These are phyloP conservation scores for Penicillium mononematosum DNA, from an alignment of 495 filamentous ascomycete species.

Conservation along the genomic window DNA sequence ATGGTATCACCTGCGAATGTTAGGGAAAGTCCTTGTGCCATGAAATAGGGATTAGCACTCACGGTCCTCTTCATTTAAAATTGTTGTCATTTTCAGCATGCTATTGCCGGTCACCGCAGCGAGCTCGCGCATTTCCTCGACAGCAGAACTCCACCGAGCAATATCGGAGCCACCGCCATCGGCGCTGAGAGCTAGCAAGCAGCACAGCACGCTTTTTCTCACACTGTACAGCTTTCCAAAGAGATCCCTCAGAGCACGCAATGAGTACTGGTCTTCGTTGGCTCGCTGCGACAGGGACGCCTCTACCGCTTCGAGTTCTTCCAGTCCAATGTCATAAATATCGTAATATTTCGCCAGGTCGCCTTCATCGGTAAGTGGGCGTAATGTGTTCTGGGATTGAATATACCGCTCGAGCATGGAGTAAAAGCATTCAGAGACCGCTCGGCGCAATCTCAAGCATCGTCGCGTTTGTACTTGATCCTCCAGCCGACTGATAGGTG, in stretches of 20 bases:
- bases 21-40: constrained; percentile 23
- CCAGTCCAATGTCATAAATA: constrained; percentile 82
- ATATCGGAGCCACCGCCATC: constrained; percentile 80
- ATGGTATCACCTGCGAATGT: constrained; percentile 45
- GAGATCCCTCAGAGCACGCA: constrained; percentile 74
- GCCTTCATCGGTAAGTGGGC: constrained; percentile 68
- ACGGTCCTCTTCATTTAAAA: constrained; percentile 85
- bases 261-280: constrained; percentile 71
- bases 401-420: constrained; percentile 68
- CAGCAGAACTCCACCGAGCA: constrained; percentile 71
- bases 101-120: constrained; percentile 53
- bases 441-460: constrained; percentile 74
- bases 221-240: constrained; percentile 77
- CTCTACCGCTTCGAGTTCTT: constrained; percentile 69
- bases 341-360: constrained; percentile 89
- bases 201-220: constrained; percentile 80
- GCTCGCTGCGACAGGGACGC: constrained; percentile 58
- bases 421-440: constrained; percentile 64
- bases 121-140: constrained; percentile 69
- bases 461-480: constrained; percentile 73
- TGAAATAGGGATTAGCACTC: constrained; percentile 32
- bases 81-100: constrained; percentile 59
- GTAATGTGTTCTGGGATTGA: constrained; percentile 62
- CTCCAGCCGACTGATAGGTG: constrained; percentile 80
- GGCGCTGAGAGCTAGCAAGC: constrained; percentile 82